phyloP scores from a whole-genome alignment of 768 basidiomycete genomes.

The Neoboletus subvelutipes region DNA sequence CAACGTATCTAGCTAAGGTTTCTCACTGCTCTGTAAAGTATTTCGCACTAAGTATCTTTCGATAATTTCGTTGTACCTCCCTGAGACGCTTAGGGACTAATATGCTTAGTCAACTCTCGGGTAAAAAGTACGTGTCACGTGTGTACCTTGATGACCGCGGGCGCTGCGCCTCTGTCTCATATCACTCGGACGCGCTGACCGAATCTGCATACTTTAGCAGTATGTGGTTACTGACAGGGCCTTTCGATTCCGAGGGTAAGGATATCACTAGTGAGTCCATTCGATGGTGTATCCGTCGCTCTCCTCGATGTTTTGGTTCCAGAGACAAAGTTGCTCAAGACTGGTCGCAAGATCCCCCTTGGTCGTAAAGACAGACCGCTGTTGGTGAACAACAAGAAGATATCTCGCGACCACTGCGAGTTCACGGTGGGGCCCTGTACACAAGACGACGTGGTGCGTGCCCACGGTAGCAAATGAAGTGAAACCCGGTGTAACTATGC shows the following conservation, averaged over 20 bases:
- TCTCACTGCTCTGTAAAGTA: slow-evolving; percentile 22
- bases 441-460: slow-evolving; percentile 54
- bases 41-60: slow-evolving; percentile 3
- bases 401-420: slow-evolving; percentile 61
- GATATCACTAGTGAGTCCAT: slow-evolving; percentile 42
- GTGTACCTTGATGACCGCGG: slow-evolving; percentile 1
- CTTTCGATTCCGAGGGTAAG: slow-evolving; percentile 45
- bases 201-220: background rate
- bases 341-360: slow-evolving; percentile 50
- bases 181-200: background rate
- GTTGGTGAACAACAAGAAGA: slow-evolving; percentile 55
- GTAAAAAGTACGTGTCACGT: slow-evolving; percentile 6
- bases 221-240: slow-evolving; percentile 59
- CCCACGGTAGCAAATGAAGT: background rate
- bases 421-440: slow-evolving; percentile 56
- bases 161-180: background rate
- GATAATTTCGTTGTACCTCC: slow-evolving; percentile 6
- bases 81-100: no score
- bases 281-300: slow-evolving; percentile 23
- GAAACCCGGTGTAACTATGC: background rate
- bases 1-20: slow-evolving; percentile 7
- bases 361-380: slow-evolving; percentile 59
- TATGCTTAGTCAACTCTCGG: background rate
- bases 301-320: background rate
- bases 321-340: slow-evolving; percentile 63